These are phyloP conservation scores for Pyrenula aspistea DNA, from an alignment of 495 filamentous ascomycete species.

Conservation along the genomic window DNA sequence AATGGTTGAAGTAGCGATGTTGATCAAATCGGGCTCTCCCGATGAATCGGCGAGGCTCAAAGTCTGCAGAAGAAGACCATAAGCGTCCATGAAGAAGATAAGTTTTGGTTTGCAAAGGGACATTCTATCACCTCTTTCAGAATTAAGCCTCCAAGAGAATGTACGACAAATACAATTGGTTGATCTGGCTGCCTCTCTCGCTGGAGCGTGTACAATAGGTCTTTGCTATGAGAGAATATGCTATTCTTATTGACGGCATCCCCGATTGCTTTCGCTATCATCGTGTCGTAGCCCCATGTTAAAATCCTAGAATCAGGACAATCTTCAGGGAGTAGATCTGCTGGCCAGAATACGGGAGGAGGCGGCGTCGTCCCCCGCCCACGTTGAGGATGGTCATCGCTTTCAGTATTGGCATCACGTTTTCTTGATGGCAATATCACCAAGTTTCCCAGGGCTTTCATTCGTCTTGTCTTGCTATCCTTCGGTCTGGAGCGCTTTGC, in stretches of 20 bases:
- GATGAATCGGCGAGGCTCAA: neutral
- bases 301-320: conserved; percentile 13
- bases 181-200: neutral
- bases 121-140: neutral
- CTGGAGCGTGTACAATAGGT: neutral
- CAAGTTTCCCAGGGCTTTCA: neutral
- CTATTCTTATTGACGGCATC: neutral
- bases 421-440: neutral
- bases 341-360: neutral
- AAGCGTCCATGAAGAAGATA: too few species aligned
- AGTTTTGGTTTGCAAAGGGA: too few species aligned
- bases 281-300: conserved; percentile 18
- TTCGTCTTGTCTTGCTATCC: neutral
- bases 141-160: neutral
- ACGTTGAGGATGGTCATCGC: neutral
- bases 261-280: conserved; percentile 3
- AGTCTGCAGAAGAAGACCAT: neutral
- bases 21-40: neutral
- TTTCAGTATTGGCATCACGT: neutral
- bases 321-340: conserved; percentile 9
- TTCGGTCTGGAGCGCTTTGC: neutral
- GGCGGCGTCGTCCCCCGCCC: too few species aligned
- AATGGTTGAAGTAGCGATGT: neutral
- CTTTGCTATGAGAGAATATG: neutral
- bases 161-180: neutral